phyloP scores from a whole-genome alignment of 2,329 filamentous ascomycete species.

The Aureobasidium pullulans region DNA sequence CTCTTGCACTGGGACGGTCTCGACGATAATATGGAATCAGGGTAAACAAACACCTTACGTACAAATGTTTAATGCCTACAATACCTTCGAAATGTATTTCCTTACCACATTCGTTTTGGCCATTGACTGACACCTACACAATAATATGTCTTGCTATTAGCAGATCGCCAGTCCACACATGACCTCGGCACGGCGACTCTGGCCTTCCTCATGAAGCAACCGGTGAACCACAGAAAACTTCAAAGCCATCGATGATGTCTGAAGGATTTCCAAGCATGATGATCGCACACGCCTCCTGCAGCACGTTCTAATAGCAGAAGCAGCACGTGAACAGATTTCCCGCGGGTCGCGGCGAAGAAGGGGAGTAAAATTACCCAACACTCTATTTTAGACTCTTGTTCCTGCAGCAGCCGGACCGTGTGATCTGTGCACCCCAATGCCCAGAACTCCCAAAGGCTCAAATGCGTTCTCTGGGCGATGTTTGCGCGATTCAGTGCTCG shows the following conservation, averaged over 20 bases:
- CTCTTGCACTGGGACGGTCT: neutral
- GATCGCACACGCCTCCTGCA: neutral
- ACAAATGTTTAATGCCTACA: constrained; percentile 8
- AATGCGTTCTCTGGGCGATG: neutral
- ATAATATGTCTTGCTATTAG: too few relatives aligned
- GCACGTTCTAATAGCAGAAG: neutral
- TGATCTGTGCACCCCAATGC: neutral
- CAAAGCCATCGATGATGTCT: neutral
- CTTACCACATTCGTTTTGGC: neutral
- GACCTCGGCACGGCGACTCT: neutral
- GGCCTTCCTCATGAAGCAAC: neutral
- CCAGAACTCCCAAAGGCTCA: neutral
- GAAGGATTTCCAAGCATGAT: neutral
- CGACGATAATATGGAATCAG: neutral
- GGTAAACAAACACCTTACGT: neutral
- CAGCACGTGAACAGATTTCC: neutral
- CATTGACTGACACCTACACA: neutral
- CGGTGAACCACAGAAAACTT: neutral
- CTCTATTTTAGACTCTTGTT: neutral
- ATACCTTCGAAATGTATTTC: neutral
- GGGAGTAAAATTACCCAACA: neutral
- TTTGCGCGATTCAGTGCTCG: neutral
- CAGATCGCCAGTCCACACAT: neutral
- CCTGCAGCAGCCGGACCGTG: constrained; percentile 7
- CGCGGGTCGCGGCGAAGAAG: neutral